Conservation (phyloP, 495 filamentous ascomycete species). For the Hamigera avellanea region DNA sequence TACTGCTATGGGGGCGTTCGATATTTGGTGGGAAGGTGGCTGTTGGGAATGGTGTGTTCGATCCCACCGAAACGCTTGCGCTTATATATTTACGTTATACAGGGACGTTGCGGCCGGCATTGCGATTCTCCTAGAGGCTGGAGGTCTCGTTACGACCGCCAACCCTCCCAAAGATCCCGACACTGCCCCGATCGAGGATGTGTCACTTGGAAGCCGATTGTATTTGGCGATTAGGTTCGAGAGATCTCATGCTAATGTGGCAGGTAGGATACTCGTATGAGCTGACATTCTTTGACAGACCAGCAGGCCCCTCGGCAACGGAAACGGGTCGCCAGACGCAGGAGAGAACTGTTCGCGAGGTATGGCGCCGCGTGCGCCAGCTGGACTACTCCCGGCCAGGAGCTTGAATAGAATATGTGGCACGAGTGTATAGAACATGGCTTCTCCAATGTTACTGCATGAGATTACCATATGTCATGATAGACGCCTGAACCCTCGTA, state of each 20-base stretch:
- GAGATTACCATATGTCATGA: too few relatives aligned
- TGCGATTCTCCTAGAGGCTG: conserved; percentile 45
- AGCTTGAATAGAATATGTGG: conserved; percentile 17
- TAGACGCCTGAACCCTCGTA: too few relatives aligned
- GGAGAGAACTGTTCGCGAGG: conserved; percentile 54
- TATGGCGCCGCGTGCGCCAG: conserved; percentile 50
- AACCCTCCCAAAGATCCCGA: conserved; percentile 46
- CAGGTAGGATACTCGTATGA: not conserved
- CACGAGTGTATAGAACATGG: too few relatives aligned
- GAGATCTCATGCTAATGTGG: not conserved
- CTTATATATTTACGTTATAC: too few relatives aligned
- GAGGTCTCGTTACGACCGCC: conserved; percentile 54
- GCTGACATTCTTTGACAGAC: conserved; percentile 23
- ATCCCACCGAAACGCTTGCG: too few relatives aligned
- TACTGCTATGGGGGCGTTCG: conserved; percentile 44
- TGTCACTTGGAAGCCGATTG: conserved; percentile 46
- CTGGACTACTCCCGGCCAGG: conserved; percentile 52
- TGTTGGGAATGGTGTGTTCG: conserved; percentile 44
- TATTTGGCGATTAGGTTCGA: conserved; percentile 52
- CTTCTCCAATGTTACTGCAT: too few relatives aligned
- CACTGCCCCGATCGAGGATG: conserved; percentile 44
- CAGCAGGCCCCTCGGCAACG: conserved; percentile 44
- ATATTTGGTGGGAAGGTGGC: conserved; percentile 49
- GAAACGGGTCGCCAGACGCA: conserved; percentile 53
- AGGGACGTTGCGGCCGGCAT: conserved; percentile 46